A percentile compares a stretch with the other conserved stretches of the same genome.
Evolutionary conservation across 495 filamentous ascomycete species (phyloP).

Genomic region (Neurospora africana): DNA sequence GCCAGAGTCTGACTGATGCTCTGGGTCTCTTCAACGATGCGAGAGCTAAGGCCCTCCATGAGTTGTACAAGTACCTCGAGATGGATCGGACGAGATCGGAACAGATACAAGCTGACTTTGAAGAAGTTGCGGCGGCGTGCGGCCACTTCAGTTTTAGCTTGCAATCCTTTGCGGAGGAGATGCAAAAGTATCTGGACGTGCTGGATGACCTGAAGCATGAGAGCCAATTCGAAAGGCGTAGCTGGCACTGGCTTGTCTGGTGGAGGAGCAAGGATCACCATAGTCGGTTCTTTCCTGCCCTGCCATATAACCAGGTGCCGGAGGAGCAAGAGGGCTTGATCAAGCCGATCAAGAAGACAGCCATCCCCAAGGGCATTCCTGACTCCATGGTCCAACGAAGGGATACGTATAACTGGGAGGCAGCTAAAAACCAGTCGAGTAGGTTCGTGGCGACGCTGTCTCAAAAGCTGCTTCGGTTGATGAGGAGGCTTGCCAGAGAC

Average conservation of each 20-base stretch:
- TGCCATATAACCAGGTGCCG: conserved; percentile 44
- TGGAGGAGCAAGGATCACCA: conserved; percentile 44
- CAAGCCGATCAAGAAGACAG: conserved; percentile 33
- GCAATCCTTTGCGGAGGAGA: conserved; percentile 79
- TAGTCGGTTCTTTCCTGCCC: conserved; percentile 10
- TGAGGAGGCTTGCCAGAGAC: conserved; percentile 37
- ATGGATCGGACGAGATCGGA: conserved; percentile 51
- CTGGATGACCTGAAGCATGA: conserved; percentile 72
- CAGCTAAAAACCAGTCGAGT: conserved; percentile 23
- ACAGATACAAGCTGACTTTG: conserved; percentile 80
- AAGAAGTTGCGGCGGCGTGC: conserved; percentile 92
- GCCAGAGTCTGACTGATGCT: conserved; percentile 65
- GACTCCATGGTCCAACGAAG: conserved; percentile 33
- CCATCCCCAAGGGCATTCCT: conserved; percentile 37
- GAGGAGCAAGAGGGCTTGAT: conserved; percentile 32
- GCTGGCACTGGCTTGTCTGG: conserved; percentile 82
- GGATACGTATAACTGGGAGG: conserved; percentile 33
- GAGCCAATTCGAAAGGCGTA: conserved; percentile 47
- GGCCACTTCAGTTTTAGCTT: conserved; percentile 90
- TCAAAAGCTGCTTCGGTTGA: conserved; percentile 24
- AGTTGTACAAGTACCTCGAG: conserved; percentile 69
- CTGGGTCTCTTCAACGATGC: conserved; percentile 66
- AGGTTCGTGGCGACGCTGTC: conserved; percentile 26
- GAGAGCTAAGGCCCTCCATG: conserved; percentile 60
- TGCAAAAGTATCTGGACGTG: conserved; percentile 69